Percentiles rank a stretch among this genome's conserved stretches.
These are phyloP conservation scores for Leccinum subatratum DNA, from an alignment of 1,284 basidiomycete genomes.

Conservation along the genomic window DNA sequence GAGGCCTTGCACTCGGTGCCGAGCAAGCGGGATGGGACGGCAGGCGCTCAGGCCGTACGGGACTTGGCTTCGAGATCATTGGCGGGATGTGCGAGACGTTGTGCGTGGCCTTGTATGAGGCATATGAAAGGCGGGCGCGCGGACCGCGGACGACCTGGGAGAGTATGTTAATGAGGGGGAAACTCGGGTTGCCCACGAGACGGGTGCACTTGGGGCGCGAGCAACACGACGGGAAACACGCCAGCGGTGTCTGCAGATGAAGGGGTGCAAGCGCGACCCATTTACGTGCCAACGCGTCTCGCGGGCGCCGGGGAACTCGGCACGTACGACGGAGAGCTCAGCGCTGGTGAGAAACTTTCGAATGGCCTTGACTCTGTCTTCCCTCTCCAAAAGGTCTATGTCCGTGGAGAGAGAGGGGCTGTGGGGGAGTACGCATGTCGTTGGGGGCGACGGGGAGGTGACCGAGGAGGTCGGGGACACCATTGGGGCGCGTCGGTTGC, in stretches of 20 bases:
- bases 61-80: conserved; percentile 64
- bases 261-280: conserved; percentile 16
- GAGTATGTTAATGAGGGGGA: conserved; percentile 24
- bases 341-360: conserved; percentile 71
- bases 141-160: conserved; percentile 70
- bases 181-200: background rate
- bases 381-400: conserved; percentile 41
- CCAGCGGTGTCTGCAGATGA: background rate
- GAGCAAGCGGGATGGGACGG: conserved; percentile 46
- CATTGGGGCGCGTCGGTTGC: conserved; percentile 48
- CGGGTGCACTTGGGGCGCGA: background rate
- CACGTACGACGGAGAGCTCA: conserved; percentile 68
- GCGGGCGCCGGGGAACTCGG: conserved; percentile 23
- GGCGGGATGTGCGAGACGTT: conserved; percentile 58
- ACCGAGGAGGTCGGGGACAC: conserved; percentile 71
- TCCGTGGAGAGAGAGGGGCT: conserved; percentile 40
- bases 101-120: conserved; percentile 73
- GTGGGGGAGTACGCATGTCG: conserved; percentile 50
- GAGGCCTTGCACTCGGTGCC: conserved; percentile 54
- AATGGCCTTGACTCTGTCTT: conserved; percentile 58
- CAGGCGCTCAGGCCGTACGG: conserved; percentile 39
- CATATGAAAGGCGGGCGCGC: conserved; percentile 71
- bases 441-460: conserved; percentile 71
- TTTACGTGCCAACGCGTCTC: conserved; percentile 44
- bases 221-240: conserved; percentile 2